Base-by-base conservation (phyloP, 2,329 filamentous ascomycete genomes). In the Shiraia sp. region DNA sequence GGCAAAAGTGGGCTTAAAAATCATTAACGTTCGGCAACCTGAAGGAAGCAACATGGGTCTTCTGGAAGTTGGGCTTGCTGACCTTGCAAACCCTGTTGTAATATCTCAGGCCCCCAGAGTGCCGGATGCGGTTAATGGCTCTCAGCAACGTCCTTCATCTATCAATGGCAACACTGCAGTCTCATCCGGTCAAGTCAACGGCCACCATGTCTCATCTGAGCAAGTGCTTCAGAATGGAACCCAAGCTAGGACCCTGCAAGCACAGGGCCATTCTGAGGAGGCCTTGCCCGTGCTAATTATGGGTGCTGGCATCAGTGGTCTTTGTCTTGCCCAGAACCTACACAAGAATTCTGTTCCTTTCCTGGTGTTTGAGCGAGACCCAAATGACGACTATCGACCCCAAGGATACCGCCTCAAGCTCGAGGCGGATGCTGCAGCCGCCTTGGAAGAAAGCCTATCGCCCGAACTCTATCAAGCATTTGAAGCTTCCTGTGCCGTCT, bases 321-420 rank as follows among this genome's bases (percentile, higher is more conserved):
- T 57, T n/a, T 51, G 33, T 7, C 47, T 57, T 16, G 53, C 43
- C n/a, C 53, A 57, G 34, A 36, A 32, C n/a, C 44, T 57, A 2
- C 37, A 34, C 10, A 52, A 44, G 33, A 26, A 36, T 8, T 34
- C 29, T 10, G 51, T 55, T 19, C 45, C 51, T 25, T 57, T 45
- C 35, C 30, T 40, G 17, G 42, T 57, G n/a, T 53, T 44, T 39
- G 53, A 57, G 42, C 49, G 52, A 14, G 51, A 53, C 26, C 24
- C 34, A 9, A 31, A 42, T 6, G 13, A 32, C 12, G 32, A 42
- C 19, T 14, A n/a, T 17, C 39, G 35, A 9, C 42, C 26, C 32
- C 45, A 51, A 23, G 53, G 53, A 23, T 55, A 49, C 46, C 51
- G 48, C 5, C 44, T 57, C 19, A 39, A 38, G 6, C 42, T 49